phyloP scores from a whole-genome alignment of 495 filamentous ascomycete genomes.

The Xylaria scruposa region DNA sequence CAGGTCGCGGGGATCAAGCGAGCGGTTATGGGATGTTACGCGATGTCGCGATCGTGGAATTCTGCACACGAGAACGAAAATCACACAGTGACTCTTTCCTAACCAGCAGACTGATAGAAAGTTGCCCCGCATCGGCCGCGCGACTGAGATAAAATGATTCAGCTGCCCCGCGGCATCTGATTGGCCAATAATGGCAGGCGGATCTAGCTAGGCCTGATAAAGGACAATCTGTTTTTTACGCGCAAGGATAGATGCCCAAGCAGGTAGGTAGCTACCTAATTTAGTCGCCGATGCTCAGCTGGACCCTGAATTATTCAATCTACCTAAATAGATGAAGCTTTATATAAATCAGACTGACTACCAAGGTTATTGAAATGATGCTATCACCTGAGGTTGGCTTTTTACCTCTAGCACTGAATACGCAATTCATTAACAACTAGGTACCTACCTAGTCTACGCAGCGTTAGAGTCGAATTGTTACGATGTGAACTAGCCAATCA shows the following conservation, averaged over 20 bases:
- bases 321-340: too few relatives aligned
- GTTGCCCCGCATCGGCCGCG: constrained; percentile 23
- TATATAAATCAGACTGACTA: too few relatives aligned
- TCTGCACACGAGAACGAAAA: not conserved
- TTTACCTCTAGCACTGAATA: not conserved
- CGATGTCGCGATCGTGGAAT: not conserved
- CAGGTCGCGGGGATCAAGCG: not conserved
- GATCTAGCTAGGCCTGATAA: constrained; percentile 16
- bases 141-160: constrained; percentile 15
- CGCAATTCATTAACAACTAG: not conserved
- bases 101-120: not conserved
- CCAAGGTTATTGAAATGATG: not conserved
- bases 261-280: too few relatives aligned
- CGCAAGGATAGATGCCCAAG: constrained; percentile 15
- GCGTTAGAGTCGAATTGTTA: not conserved
- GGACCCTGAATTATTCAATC: too few relatives aligned
- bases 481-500: constrained; percentile 11
- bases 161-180: constrained; percentile 21
- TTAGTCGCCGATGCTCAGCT: too few relatives aligned
- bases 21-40: not conserved
- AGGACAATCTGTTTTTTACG: not conserved
- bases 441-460: too few relatives aligned
- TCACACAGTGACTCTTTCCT: constrained; percentile 4
- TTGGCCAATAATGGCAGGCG: constrained; percentile 4
- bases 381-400: not conserved